A percentile compares a stretch with the other conserved stretches of the same genome.
These are phyloP conservation scores for Ceratocystis eucalypticola DNA, from an alignment of 2,329 filamentous ascomycete species.

Conservation along the genomic window DNA sequence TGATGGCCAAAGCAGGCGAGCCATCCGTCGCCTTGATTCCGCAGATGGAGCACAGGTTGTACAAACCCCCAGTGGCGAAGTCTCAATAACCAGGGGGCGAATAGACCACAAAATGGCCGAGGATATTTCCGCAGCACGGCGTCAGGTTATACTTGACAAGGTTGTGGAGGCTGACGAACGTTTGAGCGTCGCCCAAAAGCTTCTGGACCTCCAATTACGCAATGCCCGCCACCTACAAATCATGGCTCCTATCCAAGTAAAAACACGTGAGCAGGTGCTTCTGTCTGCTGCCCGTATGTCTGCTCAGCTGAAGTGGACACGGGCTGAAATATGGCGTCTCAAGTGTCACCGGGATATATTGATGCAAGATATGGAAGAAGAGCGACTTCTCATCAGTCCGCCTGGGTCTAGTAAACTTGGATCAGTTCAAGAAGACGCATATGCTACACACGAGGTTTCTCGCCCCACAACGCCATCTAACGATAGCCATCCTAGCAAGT, in stretches of 20 bases:
- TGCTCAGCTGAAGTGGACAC: slow-evolving; percentile 83
- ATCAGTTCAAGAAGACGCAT: slow-evolving; percentile 13
- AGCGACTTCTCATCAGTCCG: slow-evolving; percentile 28
- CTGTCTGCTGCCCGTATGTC: slow-evolving; percentile 71
- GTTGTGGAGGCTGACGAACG: slow-evolving; percentile 74
- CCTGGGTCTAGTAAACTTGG: not conserved
- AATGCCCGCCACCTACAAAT: slow-evolving; percentile 86
- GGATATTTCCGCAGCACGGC: slow-evolving; percentile 70
- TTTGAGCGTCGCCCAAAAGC: slow-evolving; percentile 56
- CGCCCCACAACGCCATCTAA: slow-evolving; percentile 12
- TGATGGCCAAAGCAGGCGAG: slow-evolving; percentile 63
- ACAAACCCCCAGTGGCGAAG: slow-evolving; percentile 58
- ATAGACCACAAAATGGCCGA: slow-evolving; percentile 73
- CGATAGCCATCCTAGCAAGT: not conserved
- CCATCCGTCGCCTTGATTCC: slow-evolving; percentile 55
- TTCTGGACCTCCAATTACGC: slow-evolving; percentile 68
- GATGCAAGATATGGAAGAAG: slow-evolving; percentile 71
- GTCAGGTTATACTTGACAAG: slow-evolving; percentile 69
- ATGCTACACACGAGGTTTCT: slow-evolving; percentile 1
- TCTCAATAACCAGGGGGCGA: slow-evolving; percentile 56
- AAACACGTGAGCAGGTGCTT: slow-evolving; percentile 76
- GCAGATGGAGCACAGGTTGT: slow-evolving; percentile 47
- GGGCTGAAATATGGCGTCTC: slow-evolving; percentile 83
- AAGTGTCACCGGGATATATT: slow-evolving; percentile 86
- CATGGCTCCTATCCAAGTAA: slow-evolving; percentile 78